phyloP scores from a whole-genome alignment of 495 filamentous ascomycete genomes.

The Talaromyces borbonicus region DNA sequence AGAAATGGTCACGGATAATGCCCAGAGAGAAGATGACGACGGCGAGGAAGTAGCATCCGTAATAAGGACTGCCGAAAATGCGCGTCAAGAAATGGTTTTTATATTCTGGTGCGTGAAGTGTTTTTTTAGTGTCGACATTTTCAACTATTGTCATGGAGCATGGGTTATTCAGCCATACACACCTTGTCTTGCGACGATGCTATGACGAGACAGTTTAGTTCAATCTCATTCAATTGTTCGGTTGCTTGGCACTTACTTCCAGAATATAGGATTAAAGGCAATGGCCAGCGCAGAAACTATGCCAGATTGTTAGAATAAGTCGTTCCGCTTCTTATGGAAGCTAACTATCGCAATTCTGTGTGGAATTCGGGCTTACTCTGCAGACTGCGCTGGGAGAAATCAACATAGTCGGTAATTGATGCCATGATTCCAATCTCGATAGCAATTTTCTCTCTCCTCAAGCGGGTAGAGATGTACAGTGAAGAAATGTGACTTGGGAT shows the following conservation, averaged over 20 bases:
- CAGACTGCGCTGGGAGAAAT: conserved; percentile 37
- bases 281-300: conserved; percentile 40
- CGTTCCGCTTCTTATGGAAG: not conserved
- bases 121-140: no score
- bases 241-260: conserved; percentile 36
- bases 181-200: conserved; percentile 40
- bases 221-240: not conserved
- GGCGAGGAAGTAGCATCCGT: conserved; percentile 85
- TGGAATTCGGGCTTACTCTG: conserved; percentile 20
- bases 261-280: conserved; percentile 48
- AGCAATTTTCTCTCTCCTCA: no score
- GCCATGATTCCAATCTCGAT: conserved; percentile 20
- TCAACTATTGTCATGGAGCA: not conserved
- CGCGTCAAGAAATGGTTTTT: conserved; percentile 79
- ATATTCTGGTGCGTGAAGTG: conserved; percentile 61
- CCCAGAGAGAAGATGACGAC: conserved; percentile 83
- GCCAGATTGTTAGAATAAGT: conserved; percentile 2
- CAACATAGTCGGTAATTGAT: conserved; percentile 29
- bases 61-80: conserved; percentile 71
- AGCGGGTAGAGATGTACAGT: no score
- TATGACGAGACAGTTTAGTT: conserved; percentile 12
- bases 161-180: not conserved
- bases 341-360: not conserved
- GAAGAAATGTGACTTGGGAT: no score
- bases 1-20: conserved; percentile 71